Conservation (phyloP, 345 rosid species). For the Trapa bicornis region DNA sequence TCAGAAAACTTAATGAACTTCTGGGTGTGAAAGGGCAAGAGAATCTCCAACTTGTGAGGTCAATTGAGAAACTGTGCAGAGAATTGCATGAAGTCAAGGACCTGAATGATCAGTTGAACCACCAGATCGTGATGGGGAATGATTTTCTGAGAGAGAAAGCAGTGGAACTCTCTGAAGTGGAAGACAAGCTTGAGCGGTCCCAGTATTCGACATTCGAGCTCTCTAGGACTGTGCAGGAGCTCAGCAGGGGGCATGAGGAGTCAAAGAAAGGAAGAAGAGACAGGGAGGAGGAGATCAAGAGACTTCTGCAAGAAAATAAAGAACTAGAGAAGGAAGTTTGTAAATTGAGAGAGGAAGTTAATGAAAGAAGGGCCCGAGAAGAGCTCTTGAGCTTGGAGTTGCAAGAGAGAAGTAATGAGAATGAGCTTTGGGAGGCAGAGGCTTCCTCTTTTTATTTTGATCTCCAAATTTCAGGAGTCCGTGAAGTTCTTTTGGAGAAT, state of each 20-base stretch:
- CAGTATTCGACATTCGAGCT: conserved; percentile 41
- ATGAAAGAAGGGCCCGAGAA: conserved; percentile 40
- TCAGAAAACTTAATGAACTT: conserved; percentile 32
- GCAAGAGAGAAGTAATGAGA: conserved; percentile 61
- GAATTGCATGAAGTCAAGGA: conserved; percentile 45
- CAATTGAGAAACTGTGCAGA: conserved; percentile 32
- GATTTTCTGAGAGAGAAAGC: conserved; percentile 49
- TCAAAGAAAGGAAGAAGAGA: conserved; percentile 26
- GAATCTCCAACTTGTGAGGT: conserved; percentile 26
- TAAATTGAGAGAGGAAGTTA: conserved; percentile 29
- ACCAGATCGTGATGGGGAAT: conserved; percentile 33
- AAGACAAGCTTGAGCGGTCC: conserved; percentile 55
- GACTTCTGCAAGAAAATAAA: conserved; percentile 38
- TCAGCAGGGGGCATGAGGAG: conserved; percentile 44
- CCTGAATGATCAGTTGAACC: conserved; percentile 43
- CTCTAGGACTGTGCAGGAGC: conserved; percentile 42
- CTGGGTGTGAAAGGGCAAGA: conserved; percentile 38
- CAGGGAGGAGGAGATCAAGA: conserved; percentile 33
- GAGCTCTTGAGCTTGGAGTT: conserved; percentile 61
- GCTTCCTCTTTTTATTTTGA: conserved; percentile 85
- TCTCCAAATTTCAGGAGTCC: conserved; percentile 56
- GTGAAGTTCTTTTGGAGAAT: conserved; percentile 59
- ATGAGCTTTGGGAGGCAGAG: conserved; percentile 82
- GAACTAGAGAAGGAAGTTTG: conserved; percentile 39
- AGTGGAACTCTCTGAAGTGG: conserved; percentile 48